Percentiles rank a stretch among this genome's conserved stretches.
phyloP scores from a whole-genome alignment of 1,284 basidiomycete species.

The Marasmius fiardii region DNA sequence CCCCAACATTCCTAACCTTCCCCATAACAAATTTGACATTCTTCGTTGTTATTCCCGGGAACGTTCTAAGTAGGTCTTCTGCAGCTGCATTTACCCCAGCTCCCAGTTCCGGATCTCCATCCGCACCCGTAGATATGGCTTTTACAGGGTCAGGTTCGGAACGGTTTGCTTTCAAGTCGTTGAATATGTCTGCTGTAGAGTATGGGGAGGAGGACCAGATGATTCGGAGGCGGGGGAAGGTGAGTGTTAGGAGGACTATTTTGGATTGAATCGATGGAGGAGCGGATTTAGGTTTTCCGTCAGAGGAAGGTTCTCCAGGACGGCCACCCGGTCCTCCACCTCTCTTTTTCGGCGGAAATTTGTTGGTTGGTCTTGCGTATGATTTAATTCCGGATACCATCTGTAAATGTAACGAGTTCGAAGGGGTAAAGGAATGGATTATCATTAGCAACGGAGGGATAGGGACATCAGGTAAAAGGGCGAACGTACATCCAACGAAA shows the following conservation, averaged over 20 bases:
- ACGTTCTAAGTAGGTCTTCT: slow-evolving; percentile 68
- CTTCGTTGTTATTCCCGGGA: slow-evolving; percentile 83
- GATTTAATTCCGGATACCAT: slow-evolving; percentile 59
- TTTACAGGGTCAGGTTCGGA: slow-evolving; percentile 78
- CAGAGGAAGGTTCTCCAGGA: slow-evolving; percentile 37
- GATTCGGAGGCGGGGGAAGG: slow-evolving; percentile 89
- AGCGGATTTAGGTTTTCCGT: slow-evolving; percentile 27
- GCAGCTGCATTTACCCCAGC: slow-evolving; percentile 70
- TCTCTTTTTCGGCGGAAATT: slow-evolving; percentile 54
- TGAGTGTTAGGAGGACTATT: slow-evolving; percentile 83
- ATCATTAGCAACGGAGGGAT: no score
- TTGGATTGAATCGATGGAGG: slow-evolving; percentile 76
- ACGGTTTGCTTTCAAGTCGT: slow-evolving; percentile 85
- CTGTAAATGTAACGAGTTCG: no score
- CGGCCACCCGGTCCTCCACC: slow-evolving; percentile 25
- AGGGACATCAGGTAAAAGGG: no score
- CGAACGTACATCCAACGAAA: slow-evolving; percentile 75
- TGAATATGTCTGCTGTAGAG: slow-evolving; percentile 89
- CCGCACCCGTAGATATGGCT: slow-evolving; percentile 80
- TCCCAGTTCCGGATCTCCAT: slow-evolving; percentile 63
- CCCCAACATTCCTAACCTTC: slow-evolving; percentile 72
- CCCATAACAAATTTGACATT: slow-evolving; percentile 86
- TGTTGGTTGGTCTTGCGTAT: slow-evolving; percentile 55
- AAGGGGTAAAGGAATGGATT: no score
- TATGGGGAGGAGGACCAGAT: slow-evolving; percentile 98